These are phyloP conservation scores for Aspergillus pseudoglaucus DNA, from an alignment of 2,329 filamentous ascomycete genomes.

Conservation along the genomic window DNA sequence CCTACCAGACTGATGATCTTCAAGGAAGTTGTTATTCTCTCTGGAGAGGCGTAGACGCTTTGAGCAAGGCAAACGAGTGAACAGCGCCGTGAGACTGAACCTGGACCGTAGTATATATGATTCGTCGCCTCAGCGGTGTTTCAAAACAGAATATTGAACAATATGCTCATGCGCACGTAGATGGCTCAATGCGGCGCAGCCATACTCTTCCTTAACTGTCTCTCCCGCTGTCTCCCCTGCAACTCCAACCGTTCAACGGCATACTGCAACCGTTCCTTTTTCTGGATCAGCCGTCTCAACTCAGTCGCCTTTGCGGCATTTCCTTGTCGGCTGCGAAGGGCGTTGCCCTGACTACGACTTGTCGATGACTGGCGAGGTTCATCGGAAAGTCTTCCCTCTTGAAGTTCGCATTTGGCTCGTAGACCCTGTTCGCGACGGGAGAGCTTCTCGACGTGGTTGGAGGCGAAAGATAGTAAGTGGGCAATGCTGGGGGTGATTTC, in stretches of 20 bases:
- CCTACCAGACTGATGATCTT: too few relatives aligned
- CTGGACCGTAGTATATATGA: not conserved
- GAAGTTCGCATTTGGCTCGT: conserved; percentile 73
- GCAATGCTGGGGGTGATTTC: conserved; percentile 85
- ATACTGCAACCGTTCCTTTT: conserved; percentile 80
- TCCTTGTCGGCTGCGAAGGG: conserved; percentile 17
- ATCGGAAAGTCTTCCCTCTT: conserved; percentile 61
- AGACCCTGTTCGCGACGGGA: conserved; percentile 76
- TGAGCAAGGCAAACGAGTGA: not conserved
- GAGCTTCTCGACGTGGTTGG: conserved; percentile 74
- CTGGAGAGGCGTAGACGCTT: not conserved
- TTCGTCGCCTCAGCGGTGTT: not conserved
- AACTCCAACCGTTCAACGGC: conserved; percentile 78
- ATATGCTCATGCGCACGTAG: too few relatives aligned
- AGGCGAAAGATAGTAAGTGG: conserved; percentile 71
- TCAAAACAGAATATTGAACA: not conserved
- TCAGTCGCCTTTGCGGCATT: conserved; percentile 47
- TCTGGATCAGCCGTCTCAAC: conserved; percentile 65
- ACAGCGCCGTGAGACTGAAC: too few relatives aligned
- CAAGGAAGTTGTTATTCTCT: too few relatives aligned
- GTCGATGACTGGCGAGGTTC: conserved; percentile 24
- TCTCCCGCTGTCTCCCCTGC: conserved; percentile 71
- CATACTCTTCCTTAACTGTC: conserved; percentile 68
- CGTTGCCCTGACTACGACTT: conserved; percentile 11
- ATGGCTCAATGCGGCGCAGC: conserved; percentile 40